A percentile compares a stretch with the other conserved stretches of the same genome.
phyloP scores from a whole-genome alignment of 208 protist genomes.

The Trypanosoma mega region DNA sequence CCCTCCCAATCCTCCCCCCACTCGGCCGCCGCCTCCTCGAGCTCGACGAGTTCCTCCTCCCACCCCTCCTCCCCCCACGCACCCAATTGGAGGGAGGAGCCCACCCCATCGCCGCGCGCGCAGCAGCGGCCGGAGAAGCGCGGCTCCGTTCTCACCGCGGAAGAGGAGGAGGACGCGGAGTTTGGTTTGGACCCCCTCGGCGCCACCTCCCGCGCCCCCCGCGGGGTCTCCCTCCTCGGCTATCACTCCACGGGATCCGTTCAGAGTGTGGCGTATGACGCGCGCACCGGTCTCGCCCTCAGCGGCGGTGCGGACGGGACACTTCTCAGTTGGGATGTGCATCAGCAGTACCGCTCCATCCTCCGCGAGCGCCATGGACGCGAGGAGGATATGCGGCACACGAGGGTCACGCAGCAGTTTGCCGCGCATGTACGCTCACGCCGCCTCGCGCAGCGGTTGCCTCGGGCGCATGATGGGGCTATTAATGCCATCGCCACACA shows the following conservation, averaged over 20 bases:
- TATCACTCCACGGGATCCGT: conserved; percentile 34
- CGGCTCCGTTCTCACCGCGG: no score
- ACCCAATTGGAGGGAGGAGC: no score
- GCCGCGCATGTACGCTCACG: conserved; percentile 23
- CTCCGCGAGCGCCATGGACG: conserved; percentile 8
- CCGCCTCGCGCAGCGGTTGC: conserved; percentile 18
- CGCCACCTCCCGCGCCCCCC: conserved; percentile 9
- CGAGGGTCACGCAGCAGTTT: conserved; percentile 24
- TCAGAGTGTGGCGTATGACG: conserved; percentile 19
- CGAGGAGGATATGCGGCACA: conserved; percentile 17
- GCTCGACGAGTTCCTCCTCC: no score
- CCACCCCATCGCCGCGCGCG: no score
- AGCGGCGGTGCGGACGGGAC: conserved; percentile 43
- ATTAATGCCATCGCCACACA: conserved; percentile 37
- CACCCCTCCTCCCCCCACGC: no score
- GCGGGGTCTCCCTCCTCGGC: conserved; percentile 39
- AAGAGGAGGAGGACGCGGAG: not conserved
- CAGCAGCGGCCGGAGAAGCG: no score
- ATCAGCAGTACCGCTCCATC: conserved; percentile 17
- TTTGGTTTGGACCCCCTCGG: no score
- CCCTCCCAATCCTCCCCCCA: no score
- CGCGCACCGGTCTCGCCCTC: conserved; percentile 20
- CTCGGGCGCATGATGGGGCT: conserved; percentile 28
- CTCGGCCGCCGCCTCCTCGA: no score
- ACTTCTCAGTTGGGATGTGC: conserved; percentile 44